Evolutionary conservation across 108 stramenopile genomes (phyloP), one percentile per base, ranked within the genome.

Genomic region (Cyclostephanos invisitatus): DNA sequence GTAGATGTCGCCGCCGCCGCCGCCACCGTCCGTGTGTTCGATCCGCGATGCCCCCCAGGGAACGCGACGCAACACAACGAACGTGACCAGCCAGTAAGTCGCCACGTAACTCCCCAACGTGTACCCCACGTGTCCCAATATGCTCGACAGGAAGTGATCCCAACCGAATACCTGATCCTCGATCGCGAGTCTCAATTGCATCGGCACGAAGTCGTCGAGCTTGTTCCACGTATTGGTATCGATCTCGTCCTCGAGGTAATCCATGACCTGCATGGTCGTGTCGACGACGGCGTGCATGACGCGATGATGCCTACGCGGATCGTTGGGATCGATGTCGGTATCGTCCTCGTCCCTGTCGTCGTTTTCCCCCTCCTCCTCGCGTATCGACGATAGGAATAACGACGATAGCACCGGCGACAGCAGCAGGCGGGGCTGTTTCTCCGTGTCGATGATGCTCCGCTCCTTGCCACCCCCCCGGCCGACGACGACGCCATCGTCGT

Each of bases 121-220:
- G 49, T 80, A 85, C 48, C 62, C 67, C 22, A 87, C 66, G 69
- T 92, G 91, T 24, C 91, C 91, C 24, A 90, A 68, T 40, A 88
- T 73, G 53, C 38, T 67, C n/a, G 80, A 82, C 0, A 84, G 75
- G 53, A 92, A 82, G 63, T 92, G 87, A 49, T 85, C 83, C 91
- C 89, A 92, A 9, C 89, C 91, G 70, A 92, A 90, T 7, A 92
- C 72, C 59, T 76, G 83, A 56, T 90, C 86, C 67, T 92, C 91
- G 51, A 92, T 53, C 12, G 86, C 89, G 53, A 90, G 72, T 36
- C 86, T 76, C 38, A 92, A 61, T 18, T 89, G 86, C 10, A 90
- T 50, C 10, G 91, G 91, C 25, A 91, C 81, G n/a, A 91, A 56
- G 42, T 91, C 90, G 27, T 87, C 85, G 56, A 87, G 77, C 15